phyloP scores from a whole-genome alignment of 1,139 yeast species.

The Nakaseomyces uthaithaninus region DNA sequence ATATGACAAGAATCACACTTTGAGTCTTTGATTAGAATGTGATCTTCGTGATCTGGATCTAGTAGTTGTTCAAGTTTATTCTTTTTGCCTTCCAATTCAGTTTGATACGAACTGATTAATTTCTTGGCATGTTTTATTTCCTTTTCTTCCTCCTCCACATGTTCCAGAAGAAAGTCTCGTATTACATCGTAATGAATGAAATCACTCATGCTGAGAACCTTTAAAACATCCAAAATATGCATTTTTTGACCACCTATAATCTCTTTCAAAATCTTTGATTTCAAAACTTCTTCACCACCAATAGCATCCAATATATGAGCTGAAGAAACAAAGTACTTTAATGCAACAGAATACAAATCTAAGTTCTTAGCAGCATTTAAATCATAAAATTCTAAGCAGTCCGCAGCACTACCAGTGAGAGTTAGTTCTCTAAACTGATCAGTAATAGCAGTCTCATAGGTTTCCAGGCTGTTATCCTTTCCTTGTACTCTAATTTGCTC shows the following conservation, averaged over 20 bases:
- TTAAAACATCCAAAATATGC: slow-evolving; percentile 70
- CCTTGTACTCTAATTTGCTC: slow-evolving; percentile 36
- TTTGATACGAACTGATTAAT: slow-evolving; percentile 58
- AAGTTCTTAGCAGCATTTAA: slow-evolving; percentile 57
- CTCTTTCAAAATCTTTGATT: slow-evolving; percentile 41
- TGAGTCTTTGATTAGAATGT: slow-evolving; percentile 59
- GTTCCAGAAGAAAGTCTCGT: slow-evolving; percentile 58
- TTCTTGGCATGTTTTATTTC: slow-evolving; percentile 64
- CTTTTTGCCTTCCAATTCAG: slow-evolving; percentile 54
- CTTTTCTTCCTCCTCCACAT: slow-evolving; percentile 50
- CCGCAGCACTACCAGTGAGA: slow-evolving; percentile 48
- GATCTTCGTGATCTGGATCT: slow-evolving; percentile 35
- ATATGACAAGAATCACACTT: slow-evolving; percentile 65
- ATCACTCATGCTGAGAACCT: slow-evolving; percentile 54
- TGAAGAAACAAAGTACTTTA: slow-evolving; percentile 57
- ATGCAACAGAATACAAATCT: slow-evolving; percentile 57
- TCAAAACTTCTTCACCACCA: slow-evolving; percentile 44
- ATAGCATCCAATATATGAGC: slow-evolving; percentile 46
- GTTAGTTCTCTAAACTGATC: slow-evolving; percentile 59
- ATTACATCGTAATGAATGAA: slow-evolving; percentile 68
- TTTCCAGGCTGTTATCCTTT: slow-evolving; percentile 30
- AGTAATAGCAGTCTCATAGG: slow-evolving; percentile 27
- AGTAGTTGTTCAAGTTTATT: slow-evolving; percentile 46
- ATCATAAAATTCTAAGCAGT: slow-evolving; percentile 49
- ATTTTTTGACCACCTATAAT: slow-evolving; percentile 49